Conservation (phyloP, 1,284 basidiomycete genomes). For the Sparassis latifolia region DNA sequence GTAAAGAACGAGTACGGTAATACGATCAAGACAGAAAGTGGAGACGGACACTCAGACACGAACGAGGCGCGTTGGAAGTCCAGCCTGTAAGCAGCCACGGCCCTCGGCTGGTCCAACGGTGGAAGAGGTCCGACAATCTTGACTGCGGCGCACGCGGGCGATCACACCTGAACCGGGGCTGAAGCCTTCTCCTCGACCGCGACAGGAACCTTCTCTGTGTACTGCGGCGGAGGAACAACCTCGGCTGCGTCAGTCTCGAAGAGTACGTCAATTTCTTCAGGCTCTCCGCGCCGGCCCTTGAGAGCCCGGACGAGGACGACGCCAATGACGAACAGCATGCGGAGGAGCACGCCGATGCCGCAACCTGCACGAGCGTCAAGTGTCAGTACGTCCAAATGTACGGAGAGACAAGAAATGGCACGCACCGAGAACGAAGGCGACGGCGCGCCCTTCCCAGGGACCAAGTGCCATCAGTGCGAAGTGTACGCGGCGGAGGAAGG, state of each 20-base stretch:
- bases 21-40: neutral
- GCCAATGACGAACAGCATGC: slow-evolving; percentile 69
- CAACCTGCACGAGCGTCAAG: slow-evolving; percentile 40
- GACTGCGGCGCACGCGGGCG: too few species aligned
- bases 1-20: too few species aligned
- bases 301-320: slow-evolving; percentile 53
- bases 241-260: slow-evolving; percentile 29
- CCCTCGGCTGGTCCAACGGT: neutral
- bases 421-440: slow-evolving; percentile 74
- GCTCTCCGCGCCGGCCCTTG: slow-evolving; percentile 28
- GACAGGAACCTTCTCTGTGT: slow-evolving; percentile 38
- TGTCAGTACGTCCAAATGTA: neutral
- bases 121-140: neutral
- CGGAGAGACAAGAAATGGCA: slow-evolving; percentile 6
- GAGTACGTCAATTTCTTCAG: slow-evolving; percentile 20
- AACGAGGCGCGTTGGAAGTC: neutral
- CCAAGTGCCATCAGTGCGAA: slow-evolving; percentile 60
- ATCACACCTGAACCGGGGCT: neutral
- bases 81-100: neutral
- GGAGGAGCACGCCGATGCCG: slow-evolving; percentile 69
- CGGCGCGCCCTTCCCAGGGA: slow-evolving; percentile 73
- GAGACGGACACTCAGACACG: neutral
- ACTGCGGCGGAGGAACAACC: slow-evolving; percentile 43
- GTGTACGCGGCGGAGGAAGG: slow-evolving; percentile 55
- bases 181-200: slow-evolving; percentile 15